Conservation (phyloP, 495 filamentous ascomycete genomes). For the Xylaria castorea region DNA sequence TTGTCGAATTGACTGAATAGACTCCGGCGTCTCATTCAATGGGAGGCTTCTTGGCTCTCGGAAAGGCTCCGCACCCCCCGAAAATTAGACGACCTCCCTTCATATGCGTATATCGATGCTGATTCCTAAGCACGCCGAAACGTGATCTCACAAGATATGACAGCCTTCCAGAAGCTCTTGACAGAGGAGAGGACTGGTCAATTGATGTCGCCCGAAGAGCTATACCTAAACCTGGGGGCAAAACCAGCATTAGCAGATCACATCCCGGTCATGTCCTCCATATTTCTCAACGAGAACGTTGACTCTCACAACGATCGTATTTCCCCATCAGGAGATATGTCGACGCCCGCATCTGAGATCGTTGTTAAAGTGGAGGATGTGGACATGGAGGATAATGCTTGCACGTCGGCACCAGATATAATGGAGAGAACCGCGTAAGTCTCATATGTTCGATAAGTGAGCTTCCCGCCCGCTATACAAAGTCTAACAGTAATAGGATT, state of each 20-base stretch:
- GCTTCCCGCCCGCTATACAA: conserved; percentile 3
- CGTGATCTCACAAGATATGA: conserved; percentile 39
- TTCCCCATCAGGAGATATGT: conserved; percentile 34
- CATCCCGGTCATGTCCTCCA: conserved; percentile 34
- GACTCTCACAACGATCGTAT: conserved; percentile 30
- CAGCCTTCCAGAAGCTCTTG: conserved; percentile 34
- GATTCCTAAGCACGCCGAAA: conserved; percentile 29
- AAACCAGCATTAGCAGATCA: conserved; percentile 22
- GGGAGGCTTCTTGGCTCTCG: conserved; percentile 34
- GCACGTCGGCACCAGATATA: conserved; percentile 29
- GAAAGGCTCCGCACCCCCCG: conserved; percentile 34
- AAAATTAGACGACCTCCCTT: conserved; percentile 36
- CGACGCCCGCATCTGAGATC: conserved; percentile 40
- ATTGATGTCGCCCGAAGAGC: conserved; percentile 23
- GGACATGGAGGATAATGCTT: conserved; percentile 31
- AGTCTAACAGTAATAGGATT: conserved; percentile 33
- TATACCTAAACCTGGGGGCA: conserved; percentile 15
- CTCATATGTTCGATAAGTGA: conserved; percentile 18
- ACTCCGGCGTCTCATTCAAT: conserved; percentile 35
- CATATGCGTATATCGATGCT: conserved; percentile 43
- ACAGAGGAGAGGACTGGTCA: conserved; percentile 33
- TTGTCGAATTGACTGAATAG: conserved; percentile 9
- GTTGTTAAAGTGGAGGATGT: conserved; percentile 38
- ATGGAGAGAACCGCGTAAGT: conserved; percentile 35
- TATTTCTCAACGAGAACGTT: conserved; percentile 30